Conservation (phyloP, 2,329 filamentous ascomycete genomes). For the Diplodia scrobiculata region DNA sequence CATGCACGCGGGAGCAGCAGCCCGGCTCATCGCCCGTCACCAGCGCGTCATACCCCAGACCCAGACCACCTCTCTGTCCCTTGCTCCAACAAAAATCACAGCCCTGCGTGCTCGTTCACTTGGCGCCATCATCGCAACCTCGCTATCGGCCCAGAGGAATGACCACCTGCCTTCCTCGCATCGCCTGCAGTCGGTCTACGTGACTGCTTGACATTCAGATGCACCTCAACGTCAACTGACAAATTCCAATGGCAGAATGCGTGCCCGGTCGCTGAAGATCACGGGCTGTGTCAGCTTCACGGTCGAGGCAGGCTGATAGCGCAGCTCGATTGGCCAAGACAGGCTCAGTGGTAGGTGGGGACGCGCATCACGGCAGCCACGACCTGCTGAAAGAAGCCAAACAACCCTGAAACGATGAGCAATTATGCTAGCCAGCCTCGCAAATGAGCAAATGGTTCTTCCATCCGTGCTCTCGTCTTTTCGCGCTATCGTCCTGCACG, state of each 20-base stretch:
- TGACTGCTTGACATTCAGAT: neutral
- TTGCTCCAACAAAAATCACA: neutral
- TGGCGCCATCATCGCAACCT: constrained; percentile 1
- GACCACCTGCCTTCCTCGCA: neutral
- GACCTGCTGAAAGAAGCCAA: neutral
- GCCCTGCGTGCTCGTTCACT: neutral
- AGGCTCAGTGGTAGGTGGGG: neutral
- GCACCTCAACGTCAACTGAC: constrained; percentile 16
- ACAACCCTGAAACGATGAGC: neutral
- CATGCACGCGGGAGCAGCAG: constrained; percentile 1
- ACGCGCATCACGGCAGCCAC: neutral
- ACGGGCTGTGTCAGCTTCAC: neutral
- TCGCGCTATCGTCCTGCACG: constrained; percentile 4
- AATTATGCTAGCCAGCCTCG: neutral
- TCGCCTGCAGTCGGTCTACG: neutral
- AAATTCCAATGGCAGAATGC: constrained; percentile 4
- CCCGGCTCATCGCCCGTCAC: constrained; percentile 5
- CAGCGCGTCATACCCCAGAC: neutral
- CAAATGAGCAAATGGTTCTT: constrained; percentile 3
- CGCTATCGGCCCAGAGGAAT: neutral
- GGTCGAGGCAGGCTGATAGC: neutral
- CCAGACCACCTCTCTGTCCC: neutral
- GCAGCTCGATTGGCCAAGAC: neutral
- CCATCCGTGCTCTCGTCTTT: neutral
- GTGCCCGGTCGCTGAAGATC: constrained; percentile 4